Percentiles rank a stretch among this genome's conserved stretches.
phyloP scores from a whole-genome alignment of 148 eudicot genomes.

The Arctostaphylos glauca region DNA sequence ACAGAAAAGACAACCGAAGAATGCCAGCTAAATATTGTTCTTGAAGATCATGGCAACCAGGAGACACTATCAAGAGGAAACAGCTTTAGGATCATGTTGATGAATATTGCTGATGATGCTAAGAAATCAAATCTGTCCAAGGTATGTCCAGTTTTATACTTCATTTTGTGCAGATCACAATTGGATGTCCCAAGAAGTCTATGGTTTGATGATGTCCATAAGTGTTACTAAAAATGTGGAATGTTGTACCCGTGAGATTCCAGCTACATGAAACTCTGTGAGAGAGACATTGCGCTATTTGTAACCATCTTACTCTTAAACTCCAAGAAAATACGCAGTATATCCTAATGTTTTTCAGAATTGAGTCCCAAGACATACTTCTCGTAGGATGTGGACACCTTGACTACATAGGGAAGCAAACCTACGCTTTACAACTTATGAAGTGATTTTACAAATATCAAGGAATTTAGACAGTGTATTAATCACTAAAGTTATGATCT shows the following conservation, averaged over 20 bases:
- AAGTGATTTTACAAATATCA: neutral
- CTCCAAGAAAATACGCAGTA: neutral
- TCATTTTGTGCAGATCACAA: neutral
- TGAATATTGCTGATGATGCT: constrained; percentile 81
- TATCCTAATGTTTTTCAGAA: neutral
- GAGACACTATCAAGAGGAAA: constrained; percentile 25
- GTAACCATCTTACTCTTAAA: neutral
- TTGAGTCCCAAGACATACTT: neutral
- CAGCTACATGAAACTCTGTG: neutral
- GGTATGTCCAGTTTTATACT: constrained; percentile 35
- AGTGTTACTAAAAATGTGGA: neutral
- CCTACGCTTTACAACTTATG: neutral
- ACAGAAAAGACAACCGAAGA: constrained; percentile 22
- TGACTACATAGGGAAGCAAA: neutral
- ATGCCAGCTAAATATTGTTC: constrained; percentile 12
- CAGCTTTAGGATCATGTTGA: constrained; percentile 54
- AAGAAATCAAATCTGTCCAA: constrained; percentile 64
- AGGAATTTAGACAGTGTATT: neutral
- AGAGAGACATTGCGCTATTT: neutral
- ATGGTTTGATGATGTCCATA: neutral
- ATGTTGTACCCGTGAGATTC: neutral
- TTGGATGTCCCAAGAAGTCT: neutral
- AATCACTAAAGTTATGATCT: neutral
- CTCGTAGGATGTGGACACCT: neutral
- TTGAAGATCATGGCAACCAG: constrained; percentile 15